Percentiles rank a stretch among this genome's conserved stretches.
Conservation (phyloP, 768 basidiomycete species). For the Mycena sanguinolenta region DNA sequence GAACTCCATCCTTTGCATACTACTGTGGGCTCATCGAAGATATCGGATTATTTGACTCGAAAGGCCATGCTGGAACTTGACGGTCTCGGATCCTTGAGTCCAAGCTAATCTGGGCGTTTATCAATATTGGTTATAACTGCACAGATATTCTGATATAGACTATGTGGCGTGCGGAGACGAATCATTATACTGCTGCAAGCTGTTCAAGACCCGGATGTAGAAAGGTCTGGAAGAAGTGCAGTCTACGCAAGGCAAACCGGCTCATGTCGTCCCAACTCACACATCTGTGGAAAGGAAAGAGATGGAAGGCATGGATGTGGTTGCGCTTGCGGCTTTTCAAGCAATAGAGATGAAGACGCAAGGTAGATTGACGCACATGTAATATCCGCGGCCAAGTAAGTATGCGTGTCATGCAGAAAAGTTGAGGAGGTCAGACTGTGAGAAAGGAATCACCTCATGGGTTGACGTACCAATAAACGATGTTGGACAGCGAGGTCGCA, state of each 20-base stretch:
- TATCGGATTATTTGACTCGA: constrained; percentile 7
- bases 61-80: constrained; percentile 16
- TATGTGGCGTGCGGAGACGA: constrained; percentile 2
- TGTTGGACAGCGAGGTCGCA: no score
- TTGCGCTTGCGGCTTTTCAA: no score
- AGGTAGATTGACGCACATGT: no score
- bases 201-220: constrained; percentile 2
- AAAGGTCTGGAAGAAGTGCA: not conserved
- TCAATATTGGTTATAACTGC: constrained; percentile 11
- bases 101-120: constrained; percentile 23
- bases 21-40: not conserved
- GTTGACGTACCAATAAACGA: no score
- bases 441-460: no score
- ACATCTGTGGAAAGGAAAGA: no score
- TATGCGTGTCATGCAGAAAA: no score
- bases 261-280: not conserved
- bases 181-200: not conserved
- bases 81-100: constrained; percentile 9
- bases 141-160: constrained; percentile 21
- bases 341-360: no score
- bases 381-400: no score
- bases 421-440: no score
- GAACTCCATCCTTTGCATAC: no score
- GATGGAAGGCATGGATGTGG: no score
- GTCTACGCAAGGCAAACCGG: not conserved